Conservation (phyloP, 2,329 filamentous ascomycete genomes). For the Tetracladium maxilliforme region DNA sequence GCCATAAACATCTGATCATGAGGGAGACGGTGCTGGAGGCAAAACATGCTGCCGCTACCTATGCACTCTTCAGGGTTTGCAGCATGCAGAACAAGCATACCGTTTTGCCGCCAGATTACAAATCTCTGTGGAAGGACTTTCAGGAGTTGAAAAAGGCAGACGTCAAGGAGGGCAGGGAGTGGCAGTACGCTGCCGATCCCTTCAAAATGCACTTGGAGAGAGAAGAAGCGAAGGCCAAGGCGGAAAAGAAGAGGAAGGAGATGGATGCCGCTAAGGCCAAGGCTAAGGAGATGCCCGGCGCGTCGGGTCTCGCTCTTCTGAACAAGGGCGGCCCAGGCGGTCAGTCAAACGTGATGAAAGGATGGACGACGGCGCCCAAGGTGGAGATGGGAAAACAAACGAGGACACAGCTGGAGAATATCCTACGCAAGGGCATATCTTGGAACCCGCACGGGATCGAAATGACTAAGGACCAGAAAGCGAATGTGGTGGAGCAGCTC, state of each 20-base stretch:
- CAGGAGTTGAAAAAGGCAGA: constrained; percentile 69
- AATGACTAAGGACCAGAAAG: constrained; percentile 42
- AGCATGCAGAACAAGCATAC: constrained; percentile 95
- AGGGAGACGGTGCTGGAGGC: constrained; percentile 79
- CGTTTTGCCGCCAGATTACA: constrained; percentile 83
- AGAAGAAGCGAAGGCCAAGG: constrained; percentile 59
- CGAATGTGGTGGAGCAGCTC: constrained; percentile 56
- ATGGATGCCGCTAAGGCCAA: constrained; percentile 53
- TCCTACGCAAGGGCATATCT: constrained; percentile 62
- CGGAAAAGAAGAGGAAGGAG: constrained; percentile 69
- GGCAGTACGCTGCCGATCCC: constrained; percentile 93
- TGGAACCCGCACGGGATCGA: constrained; percentile 75
- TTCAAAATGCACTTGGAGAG: constrained; percentile 70
- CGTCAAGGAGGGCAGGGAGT: constrained; percentile 60
- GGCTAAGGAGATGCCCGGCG: constrained; percentile 46
- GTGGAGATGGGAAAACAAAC: constrained; percentile 85
- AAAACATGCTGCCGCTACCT: constrained; percentile 83
- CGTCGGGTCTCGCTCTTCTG: constrained; percentile 35
- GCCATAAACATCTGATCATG: constrained; percentile 60
- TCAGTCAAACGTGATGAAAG: too few relatives aligned
- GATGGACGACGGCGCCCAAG: constrained; percentile 75
- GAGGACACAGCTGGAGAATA: constrained; percentile 60
- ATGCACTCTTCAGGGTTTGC: constrained; percentile 79
- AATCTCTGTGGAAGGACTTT: constrained; percentile 85
- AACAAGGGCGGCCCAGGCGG: too few relatives aligned